Conservation (phyloP, 345 rosid species). For the Lepidium didymum region DNA sequence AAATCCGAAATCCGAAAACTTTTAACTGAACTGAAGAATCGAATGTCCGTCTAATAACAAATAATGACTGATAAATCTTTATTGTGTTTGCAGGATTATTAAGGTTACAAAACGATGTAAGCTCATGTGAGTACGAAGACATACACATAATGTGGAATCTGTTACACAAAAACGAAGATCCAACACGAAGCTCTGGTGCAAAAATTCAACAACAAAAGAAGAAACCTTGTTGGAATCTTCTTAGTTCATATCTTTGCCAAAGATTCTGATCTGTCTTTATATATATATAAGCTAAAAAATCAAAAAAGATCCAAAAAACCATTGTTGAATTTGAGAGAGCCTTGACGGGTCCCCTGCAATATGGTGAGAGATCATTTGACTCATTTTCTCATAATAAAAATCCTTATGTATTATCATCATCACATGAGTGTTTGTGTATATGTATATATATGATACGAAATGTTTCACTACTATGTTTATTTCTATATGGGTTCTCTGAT, state of each 20-base stretch:
- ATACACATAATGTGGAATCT: constrained; percentile 48
- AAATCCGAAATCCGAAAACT: too few species aligned
- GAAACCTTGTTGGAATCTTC: constrained; percentile 30
- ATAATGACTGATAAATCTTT: background rate
- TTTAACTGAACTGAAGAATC: too few species aligned
- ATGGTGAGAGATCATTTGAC: constrained; percentile 9
- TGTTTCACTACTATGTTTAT: background rate
- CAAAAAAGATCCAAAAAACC: constrained; percentile 7
- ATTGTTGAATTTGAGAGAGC: constrained; percentile 20
- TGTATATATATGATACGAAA: constrained; percentile 13
- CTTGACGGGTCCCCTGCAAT: constrained; percentile 27
- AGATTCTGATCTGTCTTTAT: constrained; percentile 17
- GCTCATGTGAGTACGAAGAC: constrained; percentile 47
- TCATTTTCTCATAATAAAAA: background rate
- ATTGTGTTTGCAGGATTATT: constrained; percentile 24
- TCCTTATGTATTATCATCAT: background rate
- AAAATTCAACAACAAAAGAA: constrained; percentile 12
- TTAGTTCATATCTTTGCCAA: constrained; percentile 26
- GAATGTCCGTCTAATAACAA: too few species aligned
- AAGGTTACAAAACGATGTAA: constrained; percentile 41
- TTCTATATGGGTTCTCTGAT: background rate
- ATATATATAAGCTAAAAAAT: background rate
- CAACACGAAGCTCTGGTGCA: background rate
- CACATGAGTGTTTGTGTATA: constrained; percentile 12
- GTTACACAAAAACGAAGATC: constrained; percentile 28